Base-by-base conservation (phyloP, 352 stramenopile species). In the Hyaloperonospora brassicae region DNA sequence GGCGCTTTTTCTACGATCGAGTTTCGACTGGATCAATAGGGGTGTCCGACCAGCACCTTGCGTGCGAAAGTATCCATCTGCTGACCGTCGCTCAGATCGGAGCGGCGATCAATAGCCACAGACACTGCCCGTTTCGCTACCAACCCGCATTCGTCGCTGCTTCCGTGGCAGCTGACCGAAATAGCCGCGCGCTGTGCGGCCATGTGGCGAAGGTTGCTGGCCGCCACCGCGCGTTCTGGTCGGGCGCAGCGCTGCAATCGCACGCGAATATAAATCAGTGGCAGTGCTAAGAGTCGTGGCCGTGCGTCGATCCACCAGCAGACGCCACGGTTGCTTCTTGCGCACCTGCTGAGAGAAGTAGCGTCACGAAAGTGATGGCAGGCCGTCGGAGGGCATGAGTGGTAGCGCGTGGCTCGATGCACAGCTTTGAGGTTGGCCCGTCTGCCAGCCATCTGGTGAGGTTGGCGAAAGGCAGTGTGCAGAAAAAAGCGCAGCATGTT, bases 251-350 rank as follows among this genome's bases (percentile, higher is more conserved):
- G 38, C 25, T 36, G 31, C 41, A 49, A 51, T 55, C 58, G 58
- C 36, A 49, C 24, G 59, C 48, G 52, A 66, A 62, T 59, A 48
- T 66, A 66, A 59, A 57, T 62, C 54, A 66, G 54, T 31, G 25
- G 24, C 24, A 31, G 40, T 52, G 53, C 36, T n/a, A 23, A 62
- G 48, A 57, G 55, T 58, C 44, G 8, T 12, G 27, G 8, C 13
- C 50, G 44, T 52, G 22, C 24, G 22, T 34, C 57, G 50, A 62
- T 62, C 48, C 41, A 42, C 23, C 5, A 6, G 27, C 27, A 8
- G 27, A n/a, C 46, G 17, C 46, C 25, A 44, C 25, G 11, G 21
- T 42, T 17, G 41, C 30, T 52, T 34, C 30, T 52, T 34, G 46
- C 5, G 42, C 23, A 23, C 39, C 40, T 46, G 14, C 41, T 47